phyloP scores from a whole-genome alignment of 2,329 filamentous ascomycete species.

The Ophiosphaerella korrae region DNA sequence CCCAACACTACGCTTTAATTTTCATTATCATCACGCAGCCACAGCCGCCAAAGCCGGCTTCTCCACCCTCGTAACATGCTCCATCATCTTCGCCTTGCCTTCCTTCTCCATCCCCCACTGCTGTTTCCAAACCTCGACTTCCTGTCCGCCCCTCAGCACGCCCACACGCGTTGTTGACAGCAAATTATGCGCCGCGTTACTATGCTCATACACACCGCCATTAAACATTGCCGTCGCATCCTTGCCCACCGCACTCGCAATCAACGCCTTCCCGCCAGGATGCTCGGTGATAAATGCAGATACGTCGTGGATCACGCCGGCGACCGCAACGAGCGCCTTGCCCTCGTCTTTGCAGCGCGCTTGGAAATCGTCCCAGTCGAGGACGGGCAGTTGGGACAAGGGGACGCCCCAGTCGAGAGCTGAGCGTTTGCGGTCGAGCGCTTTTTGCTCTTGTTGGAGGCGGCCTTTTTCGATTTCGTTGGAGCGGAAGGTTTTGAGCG shows the following conservation, averaged over 20 bases:
- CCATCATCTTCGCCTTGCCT: conserved; percentile 59
- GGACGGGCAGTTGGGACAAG: conserved; percentile 43
- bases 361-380: conserved; percentile 47
- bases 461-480: conserved; percentile 51
- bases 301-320: conserved; percentile 48
- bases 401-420: conserved; percentile 47
- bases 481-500: conserved; percentile 47
- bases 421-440: conserved; percentile 42
- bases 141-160: conserved; percentile 45
- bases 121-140: conserved; percentile 49
- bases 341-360: conserved; percentile 36
- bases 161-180: conserved; percentile 48
- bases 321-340: conserved; percentile 40
- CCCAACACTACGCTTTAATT: not conserved
- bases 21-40: conserved; percentile 64
- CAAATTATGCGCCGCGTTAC: conserved; percentile 48
- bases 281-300: conserved; percentile 44
- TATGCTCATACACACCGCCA: conserved; percentile 48
- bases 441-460: conserved; percentile 49
- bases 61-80: conserved; percentile 78
- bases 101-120: conserved; percentile 11
- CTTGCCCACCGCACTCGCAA: conserved; percentile 43
- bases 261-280: conserved; percentile 46
- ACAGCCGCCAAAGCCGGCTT: conserved; percentile 78
- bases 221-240: conserved; percentile 49